Evolutionary conservation across 768 basidiomycete genomes (phyloP).

Genomic region (Guyanaporus albipodus): DNA sequence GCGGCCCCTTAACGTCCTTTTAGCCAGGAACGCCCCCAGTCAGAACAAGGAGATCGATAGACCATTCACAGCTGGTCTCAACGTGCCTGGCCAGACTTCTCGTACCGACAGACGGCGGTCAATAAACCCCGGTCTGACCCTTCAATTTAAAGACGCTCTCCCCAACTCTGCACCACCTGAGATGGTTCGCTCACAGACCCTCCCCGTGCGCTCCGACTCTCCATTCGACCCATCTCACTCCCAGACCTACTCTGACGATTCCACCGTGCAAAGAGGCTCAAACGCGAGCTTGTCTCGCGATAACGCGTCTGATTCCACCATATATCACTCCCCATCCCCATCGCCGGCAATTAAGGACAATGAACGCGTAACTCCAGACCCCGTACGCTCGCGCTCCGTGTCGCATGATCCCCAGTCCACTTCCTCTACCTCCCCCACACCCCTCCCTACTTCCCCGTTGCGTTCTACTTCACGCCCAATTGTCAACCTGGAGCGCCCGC

Average conservation of each 20-base stretch:
- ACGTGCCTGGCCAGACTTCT: conserved; percentile 29
- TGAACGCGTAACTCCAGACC: conserved; percentile 37
- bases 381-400: conserved; percentile 37
- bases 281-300: conserved; percentile 27
- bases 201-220: conserved; percentile 24
- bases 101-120: conserved; percentile 48
- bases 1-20: conserved; percentile 37
- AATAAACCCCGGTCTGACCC: conserved; percentile 48
- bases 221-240: conserved; percentile 22
- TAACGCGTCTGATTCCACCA: conserved; percentile 24
- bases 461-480: conserved; percentile 24
- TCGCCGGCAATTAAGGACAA: conserved; percentile 33
- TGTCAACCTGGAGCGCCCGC: conserved; percentile 34
- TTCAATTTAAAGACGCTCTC: conserved; percentile 23
- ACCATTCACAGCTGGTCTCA: conserved; percentile 13
- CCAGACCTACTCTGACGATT: conserved; percentile 12
- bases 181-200: conserved; percentile 30
- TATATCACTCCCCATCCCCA: conserved; percentile 38
- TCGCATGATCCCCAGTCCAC: conserved; percentile 28
- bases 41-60: conserved; percentile 13
- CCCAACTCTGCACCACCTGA: conserved; percentile 21
- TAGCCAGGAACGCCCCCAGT: conserved; percentile 17
- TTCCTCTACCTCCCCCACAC: neutral
- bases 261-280: conserved; percentile 17
- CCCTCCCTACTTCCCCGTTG: conserved; percentile 14